phyloP scores from a whole-genome alignment of 1,284 basidiomycete genomes.

The Papiliotrema laurentii region DNA sequence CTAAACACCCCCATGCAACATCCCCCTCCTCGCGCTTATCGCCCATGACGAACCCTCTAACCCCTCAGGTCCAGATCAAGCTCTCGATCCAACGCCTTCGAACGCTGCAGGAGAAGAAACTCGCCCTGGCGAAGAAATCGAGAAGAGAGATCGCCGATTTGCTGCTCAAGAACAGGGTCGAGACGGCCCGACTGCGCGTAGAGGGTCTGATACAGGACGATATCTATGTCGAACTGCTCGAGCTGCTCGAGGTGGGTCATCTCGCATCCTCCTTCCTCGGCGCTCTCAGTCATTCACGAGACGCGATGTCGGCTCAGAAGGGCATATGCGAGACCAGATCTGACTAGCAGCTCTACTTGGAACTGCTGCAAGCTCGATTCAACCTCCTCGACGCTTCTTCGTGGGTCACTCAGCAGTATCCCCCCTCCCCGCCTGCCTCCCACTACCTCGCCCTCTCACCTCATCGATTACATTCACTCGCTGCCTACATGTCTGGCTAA shows the following conservation, averaged over 20 bases:
- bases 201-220: conserved; percentile 48
- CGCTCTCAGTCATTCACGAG: neutral
- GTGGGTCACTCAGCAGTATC: conserved; percentile 27
- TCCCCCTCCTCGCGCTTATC: neutral
- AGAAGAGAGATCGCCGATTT: conserved; percentile 49
- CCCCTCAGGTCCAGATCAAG: conserved; percentile 39
- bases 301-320: neutral
- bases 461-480: no score
- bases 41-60: neutral
- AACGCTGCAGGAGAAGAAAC: conserved; percentile 88
- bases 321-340: neutral
- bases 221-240: conserved; percentile 65
- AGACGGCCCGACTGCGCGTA: conserved; percentile 44
- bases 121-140: conserved; percentile 74
- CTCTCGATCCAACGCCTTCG: conserved; percentile 85
- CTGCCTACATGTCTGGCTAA: neutral
- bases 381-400: conserved; percentile 66
- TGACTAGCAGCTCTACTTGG: conserved; percentile 65
- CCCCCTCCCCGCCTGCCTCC: no score
- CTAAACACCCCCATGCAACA: neutral
- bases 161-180: conserved; percentile 40
- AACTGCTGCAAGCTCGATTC: conserved; percentile 87
- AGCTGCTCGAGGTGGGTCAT: conserved; percentile 66
- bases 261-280: neutral
- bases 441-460: no score